Evolutionary conservation across 2,329 filamentous ascomycete species (phyloP).

Genomic region (Cadophora sp.): DNA sequence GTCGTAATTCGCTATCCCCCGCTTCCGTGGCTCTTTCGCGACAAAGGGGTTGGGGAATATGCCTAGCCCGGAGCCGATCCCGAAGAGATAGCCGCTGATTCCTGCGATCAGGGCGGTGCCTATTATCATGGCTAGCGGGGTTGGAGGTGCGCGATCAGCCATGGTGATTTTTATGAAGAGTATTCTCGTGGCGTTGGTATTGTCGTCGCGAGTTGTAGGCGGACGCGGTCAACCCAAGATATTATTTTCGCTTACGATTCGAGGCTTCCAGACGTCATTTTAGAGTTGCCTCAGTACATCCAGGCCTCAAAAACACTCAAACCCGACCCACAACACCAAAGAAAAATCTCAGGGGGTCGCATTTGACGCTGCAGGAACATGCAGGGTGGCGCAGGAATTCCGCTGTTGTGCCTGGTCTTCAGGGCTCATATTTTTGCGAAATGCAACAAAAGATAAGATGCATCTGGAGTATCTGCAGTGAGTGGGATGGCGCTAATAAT

Average conservation of each 20-base stretch:
- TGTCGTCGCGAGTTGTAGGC: neutral
- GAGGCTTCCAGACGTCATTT: conserved; percentile 16
- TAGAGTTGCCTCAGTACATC: conserved; percentile 15
- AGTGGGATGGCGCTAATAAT: neutral
- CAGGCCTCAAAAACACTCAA: conserved; percentile 1
- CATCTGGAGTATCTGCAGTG: neutral
- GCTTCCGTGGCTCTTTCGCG: conserved; percentile 47
- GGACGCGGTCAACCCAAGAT: conserved; percentile 5
- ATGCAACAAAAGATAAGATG: conserved; percentile 26
- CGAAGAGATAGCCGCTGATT: conserved; percentile 81
- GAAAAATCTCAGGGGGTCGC: neutral
- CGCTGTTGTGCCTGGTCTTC: conserved; percentile 23
- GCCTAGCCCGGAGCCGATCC: conserved; percentile 74
- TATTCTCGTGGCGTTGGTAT: neutral
- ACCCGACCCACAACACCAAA: conserved; percentile 13
- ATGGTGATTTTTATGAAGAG: conserved; percentile 22
- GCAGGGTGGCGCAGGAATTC: conserved; percentile 19
- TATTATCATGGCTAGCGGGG: conserved; percentile 62
- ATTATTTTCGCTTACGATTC: neutral
- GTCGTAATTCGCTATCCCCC: conserved; percentile 58
- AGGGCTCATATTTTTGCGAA: conserved; percentile 25
- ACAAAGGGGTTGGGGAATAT: conserved; percentile 66
- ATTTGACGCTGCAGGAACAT: neutral
- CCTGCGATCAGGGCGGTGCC: conserved; percentile 77
- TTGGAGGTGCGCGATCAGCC: conserved; percentile 42